Evolutionary conservation across 2,329 filamentous ascomycete genomes (phyloP), one percentile per base, ranked within the genome.

Genomic region (Beauveria brongniartii): DNA sequence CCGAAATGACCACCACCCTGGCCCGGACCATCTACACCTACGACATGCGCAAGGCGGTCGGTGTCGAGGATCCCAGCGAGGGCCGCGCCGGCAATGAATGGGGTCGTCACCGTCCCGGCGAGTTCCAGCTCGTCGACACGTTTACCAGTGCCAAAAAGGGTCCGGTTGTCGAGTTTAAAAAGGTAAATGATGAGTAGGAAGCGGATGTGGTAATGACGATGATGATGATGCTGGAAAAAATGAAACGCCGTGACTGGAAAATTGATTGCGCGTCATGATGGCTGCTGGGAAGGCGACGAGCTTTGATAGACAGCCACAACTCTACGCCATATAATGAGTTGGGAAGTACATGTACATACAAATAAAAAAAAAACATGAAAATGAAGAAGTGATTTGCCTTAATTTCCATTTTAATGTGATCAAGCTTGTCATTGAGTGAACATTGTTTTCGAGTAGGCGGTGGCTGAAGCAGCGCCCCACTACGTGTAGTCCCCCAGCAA

Each of bases 61-160:
- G 79, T 1, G 75, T 82, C 1, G 70, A 65, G 9, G 82, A 82
- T 62, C 78, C 80, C 4, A 81, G 79, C 9, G 80, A 85, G 74
- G 82, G 83, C 6, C 73, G 72, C 50, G 65, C 70, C 3, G 75
- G 74, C 34, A 68, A 76, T 8, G 82, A 80, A 68, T 81, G 75
- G 74, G 85, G 84, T 0, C 76, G 85, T 51, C 78, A 85, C 60
- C 77, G 80, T 52, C 69, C 68, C 20, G 74, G 69, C 1, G 89
- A 91, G 77, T 90, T 86, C 71, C 88, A 90, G 76, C 75, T 91
- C 61, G 74, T 81, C 56, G 89, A 92, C 70, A 87, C 83, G 20
- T 91, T 92, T 72, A 90, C 88, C 37, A 89, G 86, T 67, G 77
- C 82, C 67, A 92, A 91, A 76, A 81, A 88, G 67, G 89, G 89